Percentiles rank a stretch among this genome's conserved stretches.
Conservation (phyloP, 495 filamentous ascomycete species). For the Hypoxylon perforatum region DNA sequence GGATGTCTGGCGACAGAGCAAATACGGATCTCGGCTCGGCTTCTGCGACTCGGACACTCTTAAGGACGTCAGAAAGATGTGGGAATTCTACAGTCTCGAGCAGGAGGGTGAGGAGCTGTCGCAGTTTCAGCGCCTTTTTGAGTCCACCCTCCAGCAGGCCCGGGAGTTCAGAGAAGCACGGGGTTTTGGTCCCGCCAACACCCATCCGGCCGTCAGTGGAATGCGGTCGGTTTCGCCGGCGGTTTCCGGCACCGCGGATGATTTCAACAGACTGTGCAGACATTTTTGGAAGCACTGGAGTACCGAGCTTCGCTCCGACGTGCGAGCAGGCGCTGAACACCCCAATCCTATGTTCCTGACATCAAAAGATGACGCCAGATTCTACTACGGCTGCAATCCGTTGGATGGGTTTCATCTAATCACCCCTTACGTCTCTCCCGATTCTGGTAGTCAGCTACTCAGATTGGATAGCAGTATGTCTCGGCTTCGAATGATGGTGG, state of each 20-base stretch:
- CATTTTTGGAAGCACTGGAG: background rate
- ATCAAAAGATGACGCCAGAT: slow-evolving; percentile 8
- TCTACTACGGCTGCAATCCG: slow-evolving; percentile 57
- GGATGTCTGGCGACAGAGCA: slow-evolving; percentile 48
- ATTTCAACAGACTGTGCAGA: background rate
- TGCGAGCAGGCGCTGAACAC: slow-evolving; percentile 21
- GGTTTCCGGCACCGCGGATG: background rate
- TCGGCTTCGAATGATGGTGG: background rate
- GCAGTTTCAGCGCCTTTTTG: slow-evolving; percentile 16
- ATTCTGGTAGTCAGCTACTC: background rate
- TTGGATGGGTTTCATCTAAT: slow-evolving; percentile 59
- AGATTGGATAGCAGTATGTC: background rate
- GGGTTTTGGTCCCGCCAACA: background rate
- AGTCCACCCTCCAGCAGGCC: slow-evolving; percentile 10
- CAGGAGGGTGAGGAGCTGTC: slow-evolving; percentile 12
- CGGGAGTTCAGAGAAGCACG: slow-evolving; percentile 23
- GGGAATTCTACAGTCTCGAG: slow-evolving; percentile 44
- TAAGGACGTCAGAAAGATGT: slow-evolving; percentile 47
- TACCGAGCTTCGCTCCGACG: slow-evolving; percentile 19
- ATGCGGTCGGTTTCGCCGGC: background rate
- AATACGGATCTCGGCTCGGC: slow-evolving; percentile 48
- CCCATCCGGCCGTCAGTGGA: background rate
- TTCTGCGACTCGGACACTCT: slow-evolving; percentile 52
- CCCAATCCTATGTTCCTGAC: slow-evolving; percentile 52
- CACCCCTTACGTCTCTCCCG: slow-evolving; percentile 37